Evolutionary conservation across 495 filamentous ascomycete species (phyloP).

Genomic region (Venustampulla echinocandica): DNA sequence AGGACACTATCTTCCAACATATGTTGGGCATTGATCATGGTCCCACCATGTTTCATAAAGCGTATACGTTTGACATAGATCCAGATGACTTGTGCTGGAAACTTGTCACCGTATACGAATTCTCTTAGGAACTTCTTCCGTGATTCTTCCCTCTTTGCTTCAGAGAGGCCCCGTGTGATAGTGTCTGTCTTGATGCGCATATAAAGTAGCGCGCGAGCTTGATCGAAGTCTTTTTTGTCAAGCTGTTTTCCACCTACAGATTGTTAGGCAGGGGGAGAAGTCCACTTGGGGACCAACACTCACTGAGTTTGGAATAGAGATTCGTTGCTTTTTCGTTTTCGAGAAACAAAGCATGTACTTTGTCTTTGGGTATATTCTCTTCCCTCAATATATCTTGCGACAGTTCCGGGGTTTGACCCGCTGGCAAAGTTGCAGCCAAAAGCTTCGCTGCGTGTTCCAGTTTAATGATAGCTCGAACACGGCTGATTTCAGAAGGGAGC

Average conservation of each 20-base stretch:
- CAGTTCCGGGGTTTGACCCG: neutral
- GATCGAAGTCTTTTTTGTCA: constrained; percentile 7
- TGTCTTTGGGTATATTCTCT: neutral
- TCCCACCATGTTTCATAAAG: constrained; percentile 12
- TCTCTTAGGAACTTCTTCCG: constrained; percentile 20
- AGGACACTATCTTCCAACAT: constrained; percentile 6
- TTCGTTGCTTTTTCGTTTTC: constrained; percentile 5
- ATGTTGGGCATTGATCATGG: neutral
- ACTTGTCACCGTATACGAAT: constrained; percentile 19
- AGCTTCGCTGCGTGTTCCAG: constrained; percentile 3
- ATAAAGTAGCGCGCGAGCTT: constrained; percentile 8
- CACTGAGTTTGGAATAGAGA: constrained; percentile 7
- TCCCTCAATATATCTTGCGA: neutral
- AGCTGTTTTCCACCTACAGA: constrained; percentile 3
- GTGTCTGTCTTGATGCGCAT: constrained; percentile 13
- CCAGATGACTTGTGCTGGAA: constrained; percentile 18
- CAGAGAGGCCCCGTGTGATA: neutral
- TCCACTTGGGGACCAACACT: neutral
- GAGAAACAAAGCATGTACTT: constrained; percentile 4
- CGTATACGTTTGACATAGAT: constrained; percentile 15
- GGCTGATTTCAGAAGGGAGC: neutral
- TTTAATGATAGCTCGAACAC: neutral
- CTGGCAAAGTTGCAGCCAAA: constrained; percentile 1
- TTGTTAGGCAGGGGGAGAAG: neutral
- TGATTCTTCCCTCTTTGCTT: constrained; percentile 3